Conservation (phyloP, 2,329 filamentous ascomycete species). For the Botrytis byssoidea region DNA sequence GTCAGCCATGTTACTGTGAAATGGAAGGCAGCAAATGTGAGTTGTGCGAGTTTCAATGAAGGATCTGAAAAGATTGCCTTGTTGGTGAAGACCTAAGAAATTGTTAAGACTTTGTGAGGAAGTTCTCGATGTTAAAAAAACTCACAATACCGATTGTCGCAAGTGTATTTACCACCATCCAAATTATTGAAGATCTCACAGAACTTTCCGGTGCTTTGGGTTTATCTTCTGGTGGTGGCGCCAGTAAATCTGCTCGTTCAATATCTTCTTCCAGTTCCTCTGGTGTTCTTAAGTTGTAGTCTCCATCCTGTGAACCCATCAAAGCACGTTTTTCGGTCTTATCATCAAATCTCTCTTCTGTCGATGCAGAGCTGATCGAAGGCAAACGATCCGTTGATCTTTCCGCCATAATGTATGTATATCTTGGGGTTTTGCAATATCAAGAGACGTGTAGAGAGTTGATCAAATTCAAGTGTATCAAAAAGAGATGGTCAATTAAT, state of each 20-base stretch:
- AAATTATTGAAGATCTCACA: slow-evolving; percentile 46
- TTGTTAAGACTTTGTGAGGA: slow-evolving; percentile 2
- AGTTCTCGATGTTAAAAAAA: slow-evolving; percentile 22
- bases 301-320: slow-evolving; percentile 26
- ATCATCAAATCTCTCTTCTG: slow-evolving; percentile 34
- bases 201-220: slow-evolving; percentile 36
- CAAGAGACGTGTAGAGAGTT: background rate
- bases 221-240: slow-evolving; percentile 39
- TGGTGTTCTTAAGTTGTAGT: slow-evolving; percentile 32
- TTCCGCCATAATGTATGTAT: slow-evolving; percentile 32
- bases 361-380: slow-evolving; percentile 35
- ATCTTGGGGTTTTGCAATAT: background rate
- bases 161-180: slow-evolving; percentile 61
- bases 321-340: slow-evolving; percentile 31
- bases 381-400: slow-evolving; percentile 29
- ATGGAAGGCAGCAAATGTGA: slow-evolving; percentile 67
- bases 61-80: slow-evolving; percentile 67
- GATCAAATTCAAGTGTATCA: background rate
- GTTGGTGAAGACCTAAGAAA: slow-evolving; percentile 57
- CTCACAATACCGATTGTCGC: slow-evolving; percentile 63
- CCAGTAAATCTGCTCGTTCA: slow-evolving; percentile 46
- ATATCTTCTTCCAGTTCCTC: slow-evolving; percentile 42
- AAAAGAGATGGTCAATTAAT: background rate
- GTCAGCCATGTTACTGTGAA: slow-evolving; percentile 65
- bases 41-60: slow-evolving; percentile 59